phyloP scores from a whole-genome alignment of 140 eudicot genomes.

The Bidens hawaiensis region DNA sequence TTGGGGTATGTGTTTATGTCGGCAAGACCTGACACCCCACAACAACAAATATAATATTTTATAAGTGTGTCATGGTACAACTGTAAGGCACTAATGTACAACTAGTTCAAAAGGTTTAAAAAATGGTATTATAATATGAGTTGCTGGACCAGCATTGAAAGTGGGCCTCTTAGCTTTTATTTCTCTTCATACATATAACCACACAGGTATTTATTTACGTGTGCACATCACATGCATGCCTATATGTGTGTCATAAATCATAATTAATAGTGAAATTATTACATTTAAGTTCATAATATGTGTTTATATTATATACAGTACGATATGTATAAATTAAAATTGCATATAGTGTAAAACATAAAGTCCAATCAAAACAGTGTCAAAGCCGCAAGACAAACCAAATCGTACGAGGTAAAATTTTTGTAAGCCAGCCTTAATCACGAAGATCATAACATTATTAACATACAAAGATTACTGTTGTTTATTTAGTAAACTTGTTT shows the following conservation, averaged over 20 bases:
- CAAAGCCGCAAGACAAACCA: no score
- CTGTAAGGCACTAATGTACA: not conserved
- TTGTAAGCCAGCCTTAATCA: no score
- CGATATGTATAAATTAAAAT: not conserved
- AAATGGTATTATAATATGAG: not conserved
- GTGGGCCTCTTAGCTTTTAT: slow-evolving; percentile 2
- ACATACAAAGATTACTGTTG: no score
- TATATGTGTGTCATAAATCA: not conserved
- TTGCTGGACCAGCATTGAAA: not conserved
- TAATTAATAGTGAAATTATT: slow-evolving; percentile 1
- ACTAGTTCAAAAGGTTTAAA: not conserved
- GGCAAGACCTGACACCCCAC: not conserved
- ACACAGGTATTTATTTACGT: not conserved
- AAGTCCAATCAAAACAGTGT: no score
- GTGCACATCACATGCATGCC: not conserved
- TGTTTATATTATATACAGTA: not conserved
- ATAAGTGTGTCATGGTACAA: not conserved
- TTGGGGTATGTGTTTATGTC: not conserved
- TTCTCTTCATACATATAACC: not conserved
- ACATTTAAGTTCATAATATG: not conserved
- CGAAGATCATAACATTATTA: no score
- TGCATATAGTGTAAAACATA: not conserved
- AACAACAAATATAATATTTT: not conserved
- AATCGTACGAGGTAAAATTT: no score
- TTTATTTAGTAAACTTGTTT: no score